Percentiles rank a stretch among this genome's conserved stretches.
These are phyloP conservation scores for Pleurotus citrinopileatus DNA, from an alignment of 768 basidiomycete genomes.

Conservation along the genomic window DNA sequence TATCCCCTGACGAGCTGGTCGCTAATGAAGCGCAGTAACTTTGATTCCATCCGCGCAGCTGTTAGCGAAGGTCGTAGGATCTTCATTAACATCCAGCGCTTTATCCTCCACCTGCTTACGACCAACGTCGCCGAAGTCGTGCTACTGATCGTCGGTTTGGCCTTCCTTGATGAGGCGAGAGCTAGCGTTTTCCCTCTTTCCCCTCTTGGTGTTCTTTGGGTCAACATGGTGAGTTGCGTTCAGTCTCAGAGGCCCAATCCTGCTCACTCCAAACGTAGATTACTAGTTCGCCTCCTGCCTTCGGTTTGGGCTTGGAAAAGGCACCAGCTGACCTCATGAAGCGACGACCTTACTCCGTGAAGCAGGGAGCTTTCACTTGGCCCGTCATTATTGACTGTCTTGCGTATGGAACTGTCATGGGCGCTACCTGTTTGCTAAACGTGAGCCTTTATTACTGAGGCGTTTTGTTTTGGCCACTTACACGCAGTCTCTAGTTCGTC, in stretches of 20 bases:
- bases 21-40: conserved; percentile 34
- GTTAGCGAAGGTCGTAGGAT: conserved; percentile 54
- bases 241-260: too few relatives aligned
- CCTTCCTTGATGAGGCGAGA: conserved; percentile 46
- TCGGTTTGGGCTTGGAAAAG: conserved; percentile 51
- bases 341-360: conserved; percentile 36
- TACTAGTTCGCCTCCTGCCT: conserved; percentile 49
- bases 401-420: conserved; percentile 35
- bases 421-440: conserved; percentile 27
- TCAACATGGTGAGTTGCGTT: conserved; percentile 49
- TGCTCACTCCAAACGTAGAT: too few relatives aligned
- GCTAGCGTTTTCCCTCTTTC: conserved; percentile 55
- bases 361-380: conserved; percentile 36
- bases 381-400: conserved; percentile 34
- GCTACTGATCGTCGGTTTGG: conserved; percentile 52
- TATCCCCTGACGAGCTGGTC: conserved; percentile 43
- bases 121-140: conserved; percentile 55
- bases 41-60: conserved; percentile 56
- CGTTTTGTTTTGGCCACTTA: too few relatives aligned
- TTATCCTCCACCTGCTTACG: conserved; percentile 51
- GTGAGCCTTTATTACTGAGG: conserved; percentile 26
- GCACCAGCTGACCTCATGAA: conserved; percentile 50
- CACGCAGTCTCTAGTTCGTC: conserved; percentile 24
- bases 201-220: conserved; percentile 49
- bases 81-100: conserved; percentile 55